Evolutionary conservation across 768 basidiomycete species (phyloP), one percentile per base, ranked within the genome.

Genomic region (Cystobasidium onofrii): DNA sequence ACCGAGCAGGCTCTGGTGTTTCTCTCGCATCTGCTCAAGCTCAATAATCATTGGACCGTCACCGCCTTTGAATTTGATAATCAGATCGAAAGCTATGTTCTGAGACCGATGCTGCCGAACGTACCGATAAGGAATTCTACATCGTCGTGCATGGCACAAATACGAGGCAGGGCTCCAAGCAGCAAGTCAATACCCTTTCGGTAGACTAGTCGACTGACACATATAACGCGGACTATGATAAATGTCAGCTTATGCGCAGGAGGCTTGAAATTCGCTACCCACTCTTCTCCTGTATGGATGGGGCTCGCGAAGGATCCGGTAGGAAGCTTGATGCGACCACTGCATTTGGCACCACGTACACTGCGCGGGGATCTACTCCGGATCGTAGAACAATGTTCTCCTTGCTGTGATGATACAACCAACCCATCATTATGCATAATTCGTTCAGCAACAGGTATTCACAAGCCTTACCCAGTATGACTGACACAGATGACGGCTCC

Each of bases 401-500:
- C n/a, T 94, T 91, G 29, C 95, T 97, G 77, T 23, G 52, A 12
- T 29, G 25, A 15, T 12, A 36, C 69, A 25, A 70, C 1, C n/a
- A n/a, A n/a, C n/a, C n/a, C n/a, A n/a, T n/a, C n/a, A n/a, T n/a
- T n/a, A n/a, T n/a, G n/a, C n/a, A n/a, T n/a, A 33, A 10, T 12
- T n/a, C 17, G 25, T 31, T 1, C n/a, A 13, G 43, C 12, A 23
- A 63, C 75, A 29, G 20, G 18, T 36, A 60, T 41, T 15, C 1
- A 18, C 7, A 23, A 13, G 76, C 46, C 87, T 66, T 79, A 92
- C 95, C 95, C 92, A 0, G 94, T 97, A 81, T 98, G 90, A 9
- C 92, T 95, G 61, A 98, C 96, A 77, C 93, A 97, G 29, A 98
- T 93, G 0, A 90, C 91, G 0, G 89, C 92, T 77, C 98, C 95